phyloP scores from a whole-genome alignment of 2,329 filamentous ascomycete species.

The Neofusicoccum cordaticola region DNA sequence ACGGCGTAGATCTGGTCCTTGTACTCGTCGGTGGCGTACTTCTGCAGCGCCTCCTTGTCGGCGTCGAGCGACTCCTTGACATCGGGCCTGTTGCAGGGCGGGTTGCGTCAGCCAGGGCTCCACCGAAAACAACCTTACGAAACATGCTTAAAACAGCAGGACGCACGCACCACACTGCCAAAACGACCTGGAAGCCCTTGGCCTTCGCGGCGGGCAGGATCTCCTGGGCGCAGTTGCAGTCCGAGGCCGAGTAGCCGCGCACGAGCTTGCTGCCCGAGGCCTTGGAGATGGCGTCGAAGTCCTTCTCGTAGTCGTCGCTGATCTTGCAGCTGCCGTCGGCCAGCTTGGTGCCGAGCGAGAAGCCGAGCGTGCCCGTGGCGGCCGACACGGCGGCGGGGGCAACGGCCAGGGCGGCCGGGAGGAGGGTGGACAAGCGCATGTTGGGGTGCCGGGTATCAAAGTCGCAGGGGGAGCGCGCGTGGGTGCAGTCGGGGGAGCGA shows the following conservation, averaged over 20 bases:
- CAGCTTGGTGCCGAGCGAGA: slow-evolving; percentile 65
- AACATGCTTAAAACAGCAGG: slow-evolving; percentile 1
- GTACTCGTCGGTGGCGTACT: slow-evolving; percentile 46
- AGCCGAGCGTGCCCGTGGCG: slow-evolving; percentile 56
- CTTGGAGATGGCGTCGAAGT: slow-evolving; percentile 60
- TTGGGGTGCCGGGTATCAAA: slow-evolving; percentile 14
- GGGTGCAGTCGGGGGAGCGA: not conserved
- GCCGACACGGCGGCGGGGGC: slow-evolving; percentile 51
- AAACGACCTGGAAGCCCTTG: slow-evolving; percentile 65
- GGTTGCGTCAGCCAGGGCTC: not conserved
- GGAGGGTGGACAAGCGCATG: slow-evolving; percentile 37
- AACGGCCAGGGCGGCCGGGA: slow-evolving; percentile 30
- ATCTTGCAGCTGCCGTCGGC: slow-evolving; percentile 62
- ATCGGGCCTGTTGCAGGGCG: slow-evolving; percentile 51
- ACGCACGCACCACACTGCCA: slow-evolving; percentile 62
- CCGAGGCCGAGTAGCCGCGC: slow-evolving; percentile 64
- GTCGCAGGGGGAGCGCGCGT: not conserved
- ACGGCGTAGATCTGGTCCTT: slow-evolving; percentile 63
- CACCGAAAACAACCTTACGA: not conserved
- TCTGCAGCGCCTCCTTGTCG: slow-evolving; percentile 59
- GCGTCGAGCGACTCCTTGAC: slow-evolving; percentile 59
- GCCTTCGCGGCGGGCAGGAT: slow-evolving; percentile 64
- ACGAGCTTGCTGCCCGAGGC: slow-evolving; percentile 55
- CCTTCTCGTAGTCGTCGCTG: slow-evolving; percentile 59
- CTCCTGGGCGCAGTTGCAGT: slow-evolving; percentile 63